Conservation (phyloP, 345 rosid genomes). For the Eutrema heterophyllum region DNA sequence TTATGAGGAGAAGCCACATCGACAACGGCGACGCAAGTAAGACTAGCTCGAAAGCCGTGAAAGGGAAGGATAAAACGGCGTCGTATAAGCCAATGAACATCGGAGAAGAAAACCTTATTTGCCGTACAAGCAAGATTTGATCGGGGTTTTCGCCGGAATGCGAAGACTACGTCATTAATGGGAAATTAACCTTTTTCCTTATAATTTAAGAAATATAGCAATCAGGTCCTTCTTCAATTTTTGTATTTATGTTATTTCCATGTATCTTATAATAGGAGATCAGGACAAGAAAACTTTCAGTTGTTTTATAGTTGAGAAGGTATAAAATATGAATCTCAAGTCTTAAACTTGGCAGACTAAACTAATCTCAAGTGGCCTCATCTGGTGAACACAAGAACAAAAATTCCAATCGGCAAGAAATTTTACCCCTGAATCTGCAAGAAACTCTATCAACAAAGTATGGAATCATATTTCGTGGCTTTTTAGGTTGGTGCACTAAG, state of each 20-base stretch:
- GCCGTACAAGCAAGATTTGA: constrained; percentile 20
- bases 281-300: background rate
- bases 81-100: background rate
- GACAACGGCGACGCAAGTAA: background rate
- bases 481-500: constrained; percentile 37
- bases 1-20: background rate
- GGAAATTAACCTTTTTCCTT: background rate
- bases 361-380: constrained; percentile 5
- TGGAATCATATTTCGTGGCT: background rate
- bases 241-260: constrained; percentile 36
- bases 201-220: background rate
- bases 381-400: constrained; percentile 2
- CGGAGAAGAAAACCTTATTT: background rate
- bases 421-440: background rate
- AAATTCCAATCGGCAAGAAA: background rate
- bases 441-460: constrained; percentile 1
- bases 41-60: background rate
- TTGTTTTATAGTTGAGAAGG: background rate
- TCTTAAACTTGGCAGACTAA: constrained; percentile 4
- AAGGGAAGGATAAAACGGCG: constrained; percentile 2
- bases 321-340: background rate
- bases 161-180: constrained; percentile 4
- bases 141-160: constrained; percentile 10
- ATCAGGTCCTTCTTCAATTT: constrained; percentile 39
- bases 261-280: constrained; percentile 14